phyloP scores from a whole-genome alignment of 1,284 basidiomycete genomes.

The Pisolithus thermaeus region DNA sequence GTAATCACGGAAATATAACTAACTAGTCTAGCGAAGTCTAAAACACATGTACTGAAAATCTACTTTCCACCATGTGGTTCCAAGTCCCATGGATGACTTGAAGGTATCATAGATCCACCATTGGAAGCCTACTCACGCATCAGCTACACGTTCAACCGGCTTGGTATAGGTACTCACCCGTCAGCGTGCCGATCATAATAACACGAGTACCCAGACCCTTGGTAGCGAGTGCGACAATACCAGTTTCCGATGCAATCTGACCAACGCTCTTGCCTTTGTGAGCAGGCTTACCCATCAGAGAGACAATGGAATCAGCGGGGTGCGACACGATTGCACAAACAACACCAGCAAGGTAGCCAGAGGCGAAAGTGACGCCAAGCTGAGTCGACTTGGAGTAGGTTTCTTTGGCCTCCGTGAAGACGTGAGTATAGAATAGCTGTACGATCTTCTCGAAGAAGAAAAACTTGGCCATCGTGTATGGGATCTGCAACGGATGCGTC shows the following conservation, averaged over 20 bases:
- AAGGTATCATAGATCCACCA: conserved; percentile 87
- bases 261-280: conserved; percentile 74
- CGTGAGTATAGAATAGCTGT: conserved; percentile 68
- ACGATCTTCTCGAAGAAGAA: conserved; percentile 81
- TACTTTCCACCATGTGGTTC: conserved; percentile 81
- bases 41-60: conserved; percentile 21
- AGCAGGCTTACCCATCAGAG: conserved; percentile 68
- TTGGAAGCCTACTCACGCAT: conserved; percentile 55
- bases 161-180: conserved; percentile 37
- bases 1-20: too few species aligned
- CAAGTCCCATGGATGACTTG: conserved; percentile 75
- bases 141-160: neutral
- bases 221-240: conserved; percentile 54
- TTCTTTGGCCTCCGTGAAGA: conserved; percentile 70
- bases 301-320: conserved; percentile 76
- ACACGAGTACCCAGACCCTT: conserved; percentile 80
- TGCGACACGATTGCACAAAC: conserved; percentile 80
- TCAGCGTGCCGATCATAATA: conserved; percentile 75
- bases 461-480: conserved; percentile 87
- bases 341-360: conserved; percentile 79
- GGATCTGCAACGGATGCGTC: conserved; percentile 44
- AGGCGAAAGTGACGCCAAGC: conserved; percentile 75
- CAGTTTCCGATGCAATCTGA: conserved; percentile 63
- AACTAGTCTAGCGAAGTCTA: neutral
- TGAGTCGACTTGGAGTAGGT: conserved; percentile 66